Evolutionary conservation across 108 stramenopile species (phyloP), one percentile per base, ranked within the genome.

Genomic region (Mayamaea pseudoterrestris): DNA sequence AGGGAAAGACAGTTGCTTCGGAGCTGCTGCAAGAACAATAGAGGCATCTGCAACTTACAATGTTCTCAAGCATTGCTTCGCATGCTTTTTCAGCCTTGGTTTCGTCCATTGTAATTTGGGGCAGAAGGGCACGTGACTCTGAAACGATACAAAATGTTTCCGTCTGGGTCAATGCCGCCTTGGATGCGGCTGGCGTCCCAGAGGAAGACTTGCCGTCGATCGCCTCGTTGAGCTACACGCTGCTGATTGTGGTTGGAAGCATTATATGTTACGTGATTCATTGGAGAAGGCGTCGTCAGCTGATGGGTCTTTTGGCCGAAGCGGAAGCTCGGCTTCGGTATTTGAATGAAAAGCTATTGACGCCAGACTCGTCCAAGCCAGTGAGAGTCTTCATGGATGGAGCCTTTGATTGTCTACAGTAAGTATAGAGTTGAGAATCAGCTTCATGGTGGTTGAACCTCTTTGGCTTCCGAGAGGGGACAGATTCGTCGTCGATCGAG

Each of bases 311-410:
- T 44, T 45, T 91, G 17, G 26, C 59, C 11, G 51, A 53, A 27
- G 88, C 88, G 13, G 65, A 72, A 29, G 50, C 47, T 14, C 20
- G 80, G 54, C 70, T 82, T 2, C 57, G 65, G n/a, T 64, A 51
- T 20, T 55, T 81, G 30, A 67, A 88, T 59, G 79, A 83, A 48
- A 60, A 74, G 37, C 60, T 83, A 17, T 53, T 54, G 41, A 50
- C 58, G 48, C 58, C 58, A 6, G 44, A 20, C 9, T 44, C 22
- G 26, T 45, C 43, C 17, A 69, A 63, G 42, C 72, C 79, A 53
- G 66, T 92, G 40, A 78, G 90, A 16, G 94, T 95, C 37, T 98
- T 94, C 66, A 93, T 98, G 83, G 97, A 98, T 55, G 97, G 97
- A 23, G 94, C 92, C 32, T 98, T 98, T 57, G 97, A 98, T 64